Evolutionary conservation across 768 basidiomycete genomes (phyloP).

Genomic region (Clathrus columnatus): DNA sequence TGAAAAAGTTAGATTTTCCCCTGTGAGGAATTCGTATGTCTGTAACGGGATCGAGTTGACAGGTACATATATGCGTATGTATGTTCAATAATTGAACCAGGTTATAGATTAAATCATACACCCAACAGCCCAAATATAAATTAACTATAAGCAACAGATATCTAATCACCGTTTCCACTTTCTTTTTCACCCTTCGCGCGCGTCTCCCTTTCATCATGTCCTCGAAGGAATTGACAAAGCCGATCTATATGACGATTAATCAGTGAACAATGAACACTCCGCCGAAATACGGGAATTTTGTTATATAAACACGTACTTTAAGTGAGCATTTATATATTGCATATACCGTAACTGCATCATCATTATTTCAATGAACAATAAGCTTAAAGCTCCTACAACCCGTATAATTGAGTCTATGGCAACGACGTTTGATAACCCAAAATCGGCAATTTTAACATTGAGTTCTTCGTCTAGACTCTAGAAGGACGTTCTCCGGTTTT

Average conservation of each 20-base stretch:
- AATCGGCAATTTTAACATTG: constrained; percentile 97
- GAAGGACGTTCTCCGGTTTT: constrained; percentile 53
- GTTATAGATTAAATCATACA: no score
- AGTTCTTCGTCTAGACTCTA: constrained; percentile 74
- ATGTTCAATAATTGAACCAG: no score
- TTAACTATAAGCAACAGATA: not conserved
- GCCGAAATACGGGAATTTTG: not conserved
- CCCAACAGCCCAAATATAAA: no score
- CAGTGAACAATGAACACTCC: not conserved
- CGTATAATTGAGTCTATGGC: constrained; percentile 36
- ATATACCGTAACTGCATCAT: no score
- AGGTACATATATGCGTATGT: no score
- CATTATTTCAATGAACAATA: constrained; percentile 43
- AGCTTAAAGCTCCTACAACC: constrained; percentile 33
- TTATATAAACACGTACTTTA: constrained; percentile 21
- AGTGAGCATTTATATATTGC: constrained; percentile 34
- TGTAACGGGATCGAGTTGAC: no score
- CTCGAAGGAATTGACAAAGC: constrained; percentile 26
- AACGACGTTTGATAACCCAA: constrained; percentile 71
- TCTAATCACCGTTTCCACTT: not conserved
- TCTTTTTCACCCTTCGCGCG: not conserved
- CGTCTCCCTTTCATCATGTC: not conserved
- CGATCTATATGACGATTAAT: constrained; percentile 22
- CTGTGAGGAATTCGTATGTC: no score
- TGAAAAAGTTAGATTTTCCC: no score